Conservation (phyloP, 192 early-diverging fungal genomes). For the Bifiguratus adelaidae region DNA sequence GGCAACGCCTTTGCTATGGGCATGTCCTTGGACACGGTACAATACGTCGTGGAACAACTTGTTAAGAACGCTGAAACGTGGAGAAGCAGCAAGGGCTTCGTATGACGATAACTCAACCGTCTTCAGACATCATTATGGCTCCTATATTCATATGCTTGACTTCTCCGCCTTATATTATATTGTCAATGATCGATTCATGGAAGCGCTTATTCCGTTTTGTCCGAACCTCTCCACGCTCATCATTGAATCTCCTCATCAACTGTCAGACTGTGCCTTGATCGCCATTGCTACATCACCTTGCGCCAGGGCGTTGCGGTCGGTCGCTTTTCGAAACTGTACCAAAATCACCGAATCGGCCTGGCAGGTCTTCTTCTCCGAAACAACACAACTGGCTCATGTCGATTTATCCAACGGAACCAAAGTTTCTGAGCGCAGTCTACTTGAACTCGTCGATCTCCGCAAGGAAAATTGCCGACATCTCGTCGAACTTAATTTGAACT, state of each 20-base stretch:
- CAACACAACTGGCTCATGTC: neutral
- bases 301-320: neutral
- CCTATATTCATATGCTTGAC: constrained; percentile 8
- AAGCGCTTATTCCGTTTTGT: constrained; percentile 5
- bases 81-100: neutral
- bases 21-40: neutral
- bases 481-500: neutral
- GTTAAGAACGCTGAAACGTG: neutral
- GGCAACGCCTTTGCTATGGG: neutral
- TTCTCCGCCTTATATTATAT: constrained; percentile 21
- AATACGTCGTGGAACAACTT: neutral
- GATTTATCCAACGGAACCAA: neutral
- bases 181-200: constrained; percentile 16
- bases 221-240: constrained; percentile 3
- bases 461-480: neutral
- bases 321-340: constrained; percentile 9
- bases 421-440: neutral
- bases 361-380: neutral
- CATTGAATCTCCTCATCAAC: constrained; percentile 14
- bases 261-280: constrained; percentile 14
- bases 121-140: constrained; percentile 3
- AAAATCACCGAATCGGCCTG: constrained; percentile 10
- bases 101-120: neutral
- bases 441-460: neutral
- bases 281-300: neutral